phyloP scores from a whole-genome alignment of 768 basidiomycete genomes.

The Lactifluus pinguis region DNA sequence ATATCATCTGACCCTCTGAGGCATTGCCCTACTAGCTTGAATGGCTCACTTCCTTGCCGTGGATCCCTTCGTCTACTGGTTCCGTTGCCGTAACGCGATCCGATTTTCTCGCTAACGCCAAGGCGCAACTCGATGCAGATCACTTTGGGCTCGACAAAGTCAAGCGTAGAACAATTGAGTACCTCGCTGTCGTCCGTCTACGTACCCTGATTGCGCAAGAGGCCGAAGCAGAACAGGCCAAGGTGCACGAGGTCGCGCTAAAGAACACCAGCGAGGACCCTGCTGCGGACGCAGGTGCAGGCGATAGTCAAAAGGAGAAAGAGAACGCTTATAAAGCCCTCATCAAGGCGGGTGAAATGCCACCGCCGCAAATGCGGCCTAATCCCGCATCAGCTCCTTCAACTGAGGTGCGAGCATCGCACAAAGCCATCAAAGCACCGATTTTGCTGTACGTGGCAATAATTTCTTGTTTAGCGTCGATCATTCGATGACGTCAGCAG shows the following conservation, averaged over 20 bases:
- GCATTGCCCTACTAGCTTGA: conserved; percentile 52
- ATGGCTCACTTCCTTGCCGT: conserved; percentile 81
- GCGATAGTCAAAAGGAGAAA: conserved; percentile 2
- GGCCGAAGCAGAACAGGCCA: conserved; percentile 1
- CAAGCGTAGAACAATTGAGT: conserved; percentile 86
- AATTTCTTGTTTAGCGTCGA: not conserved
- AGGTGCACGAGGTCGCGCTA: conserved; percentile 17
- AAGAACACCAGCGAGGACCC: conserved; percentile 16
- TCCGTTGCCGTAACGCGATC: conserved; percentile 38
- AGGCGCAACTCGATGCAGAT: conserved; percentile 76
- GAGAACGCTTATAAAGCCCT: not conserved
- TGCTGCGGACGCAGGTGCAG: conserved; percentile 8
- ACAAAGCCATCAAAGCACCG: conserved; percentile 49
- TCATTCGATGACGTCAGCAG: conserved; percentile 27
- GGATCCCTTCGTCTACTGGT: conserved; percentile 46
- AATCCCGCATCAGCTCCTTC: not conserved
- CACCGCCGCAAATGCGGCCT: not conserved
- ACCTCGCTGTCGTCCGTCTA: conserved; percentile 76
- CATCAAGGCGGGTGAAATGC: conserved; percentile 8
- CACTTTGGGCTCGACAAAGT: conserved; percentile 91
- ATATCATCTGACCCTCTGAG: not conserved
- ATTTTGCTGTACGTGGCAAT: conserved; percentile 48
- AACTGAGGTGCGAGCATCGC: conserved; percentile 9
- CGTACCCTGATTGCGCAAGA: conserved; percentile 21
- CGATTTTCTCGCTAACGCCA: conserved; percentile 60